Conservation (phyloP, 164 flowering plant species). For the Taxillus chinensis region DNA sequence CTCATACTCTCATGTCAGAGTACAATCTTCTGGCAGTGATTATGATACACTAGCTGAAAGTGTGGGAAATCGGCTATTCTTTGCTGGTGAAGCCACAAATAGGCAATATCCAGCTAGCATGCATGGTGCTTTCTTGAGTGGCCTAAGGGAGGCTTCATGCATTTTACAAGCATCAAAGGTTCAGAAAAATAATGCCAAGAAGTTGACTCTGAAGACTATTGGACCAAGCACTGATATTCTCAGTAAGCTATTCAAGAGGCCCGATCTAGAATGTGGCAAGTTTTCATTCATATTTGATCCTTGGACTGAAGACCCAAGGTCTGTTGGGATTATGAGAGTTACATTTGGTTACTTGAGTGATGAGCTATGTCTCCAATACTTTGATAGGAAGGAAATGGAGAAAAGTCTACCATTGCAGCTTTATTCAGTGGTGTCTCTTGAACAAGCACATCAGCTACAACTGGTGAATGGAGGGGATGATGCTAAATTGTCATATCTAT, state of each 20-base stretch:
- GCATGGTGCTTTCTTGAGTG: constrained; percentile 97
- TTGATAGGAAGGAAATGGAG: constrained; percentile 12
- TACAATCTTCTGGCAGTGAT: constrained; percentile 75
- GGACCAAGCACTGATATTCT: constrained; percentile 40
- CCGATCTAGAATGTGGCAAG: constrained; percentile 66
- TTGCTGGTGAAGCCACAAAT: constrained; percentile 95
- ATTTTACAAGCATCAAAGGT: constrained; percentile 36
- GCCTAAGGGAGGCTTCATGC: constrained; percentile 64
- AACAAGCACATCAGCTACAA: constrained; percentile 44
- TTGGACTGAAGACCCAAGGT: constrained; percentile 34
- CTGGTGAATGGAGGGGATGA: constrained; percentile 35
- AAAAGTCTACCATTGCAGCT: constrained; percentile 31
- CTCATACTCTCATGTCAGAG: constrained; percentile 86
- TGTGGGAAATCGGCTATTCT: constrained; percentile 64
- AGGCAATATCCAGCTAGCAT: constrained; percentile 86
- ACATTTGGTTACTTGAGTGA: constrained; percentile 23
- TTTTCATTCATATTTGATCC: constrained; percentile 56
- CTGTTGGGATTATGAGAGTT: constrained; percentile 62
- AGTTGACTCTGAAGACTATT: constrained; percentile 21
- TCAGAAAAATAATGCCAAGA: constrained; percentile 23
- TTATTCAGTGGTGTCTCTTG: constrained; percentile 50
- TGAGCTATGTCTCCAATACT: constrained; percentile 10
- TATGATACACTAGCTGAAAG: constrained; percentile 85
- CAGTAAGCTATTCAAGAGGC: constrained; percentile 47
- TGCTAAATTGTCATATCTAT: constrained; percentile 28